Evolutionary conservation across 108 stramenopile species (phyloP), one percentile per base, ranked within the genome.

Genomic region (Skeletonema tropicum): DNA sequence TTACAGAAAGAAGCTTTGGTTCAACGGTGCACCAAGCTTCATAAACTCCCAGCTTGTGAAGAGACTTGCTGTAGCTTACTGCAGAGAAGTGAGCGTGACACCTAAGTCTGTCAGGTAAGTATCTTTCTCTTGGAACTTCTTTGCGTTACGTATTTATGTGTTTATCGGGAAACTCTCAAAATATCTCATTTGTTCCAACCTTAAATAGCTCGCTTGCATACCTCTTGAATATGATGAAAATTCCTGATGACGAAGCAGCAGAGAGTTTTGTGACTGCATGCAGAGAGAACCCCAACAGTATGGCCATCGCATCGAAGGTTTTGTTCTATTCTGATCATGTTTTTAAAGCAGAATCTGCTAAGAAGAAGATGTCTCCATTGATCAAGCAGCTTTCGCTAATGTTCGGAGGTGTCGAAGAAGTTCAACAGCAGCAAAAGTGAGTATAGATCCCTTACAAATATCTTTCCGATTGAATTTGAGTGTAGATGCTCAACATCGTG

Each of bases 261-360:
- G 70, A 90, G 29, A 69, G 80, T 42, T 79, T 96, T 21, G 86
- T 89, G 14, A 73, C 83, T 2, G 61, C 86, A 10, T 88, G 89
- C 62, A 31, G 71, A 61, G 73, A 85, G 55, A 83, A 88, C 73
- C 74, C 74, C 17, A 83, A 87, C 17, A 77, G 79, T 63, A 81
- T 91, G 48, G 66, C 86, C 17, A 87, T 85, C 57, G 83, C 88
- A n/a, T 82, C 83, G n/a, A 91, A 94, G 64, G 73, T 94, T 29
- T 69, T 96, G 14, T 96, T 94, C 73, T 89, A 91, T 60, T 89
- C 90, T 15, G 77, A 80, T n/a, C 86, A 85, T 66, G 86, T 96
- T 74, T 77, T 96, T 29, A 92, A 91, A 70, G 67, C 74, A 36
- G 63, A 78, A 11, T 45, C 57, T n/a, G 77, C 77, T 21, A 78